Percentiles rank a stretch among this genome's conserved stretches.
phyloP scores from a whole-genome alignment of 2,329 filamentous ascomycete genomes.

The Periconia sp. region DNA sequence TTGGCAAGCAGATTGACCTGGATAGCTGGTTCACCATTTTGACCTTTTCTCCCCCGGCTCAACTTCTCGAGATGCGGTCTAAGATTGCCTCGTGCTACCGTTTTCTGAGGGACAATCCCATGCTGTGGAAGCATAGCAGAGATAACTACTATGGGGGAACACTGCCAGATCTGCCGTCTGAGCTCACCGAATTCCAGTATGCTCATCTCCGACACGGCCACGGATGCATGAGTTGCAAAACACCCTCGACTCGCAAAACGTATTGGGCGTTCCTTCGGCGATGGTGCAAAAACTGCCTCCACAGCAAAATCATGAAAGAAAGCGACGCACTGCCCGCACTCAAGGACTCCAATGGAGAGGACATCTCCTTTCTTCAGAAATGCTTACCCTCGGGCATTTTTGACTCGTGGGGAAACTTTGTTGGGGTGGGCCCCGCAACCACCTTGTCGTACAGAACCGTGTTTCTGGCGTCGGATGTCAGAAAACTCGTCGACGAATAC shows the following conservation, averaged over 20 bases:
- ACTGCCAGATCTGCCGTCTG: slow-evolving; percentile 36
- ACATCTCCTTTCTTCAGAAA: slow-evolving; percentile 29
- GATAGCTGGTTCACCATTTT: slow-evolving; percentile 42
- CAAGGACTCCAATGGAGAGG: slow-evolving; percentile 27
- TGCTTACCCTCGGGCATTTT: slow-evolving; percentile 37
- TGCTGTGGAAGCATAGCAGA: slow-evolving; percentile 42
- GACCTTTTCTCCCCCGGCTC: slow-evolving; percentile 36
- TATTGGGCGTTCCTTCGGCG: slow-evolving; percentile 48
- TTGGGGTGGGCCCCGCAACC: slow-evolving; percentile 37
- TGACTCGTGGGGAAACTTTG: slow-evolving; percentile 45
- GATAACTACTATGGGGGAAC: slow-evolving; percentile 35
- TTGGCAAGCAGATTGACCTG: slow-evolving; percentile 31
- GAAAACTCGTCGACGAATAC: slow-evolving; percentile 29
- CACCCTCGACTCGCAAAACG: slow-evolving; percentile 42
- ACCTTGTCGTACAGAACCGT: slow-evolving; percentile 37
- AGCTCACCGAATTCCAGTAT: slow-evolving; percentile 44
- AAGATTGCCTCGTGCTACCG: slow-evolving; percentile 40
- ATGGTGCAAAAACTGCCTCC: slow-evolving; percentile 45
- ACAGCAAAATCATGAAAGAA: slow-evolving; percentile 34
- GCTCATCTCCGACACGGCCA: slow-evolving; percentile 42
- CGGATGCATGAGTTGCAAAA: slow-evolving; percentile 43
- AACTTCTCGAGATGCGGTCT: slow-evolving; percentile 37
- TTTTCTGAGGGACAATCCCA: slow-evolving; percentile 37
- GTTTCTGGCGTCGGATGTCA: slow-evolving; percentile 33
- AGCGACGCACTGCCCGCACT: slow-evolving; percentile 31